These are phyloP conservation scores for Calonectria hongkongensis DNA, from an alignment of 2,329 filamentous ascomycete genomes.

Conservation along the genomic window DNA sequence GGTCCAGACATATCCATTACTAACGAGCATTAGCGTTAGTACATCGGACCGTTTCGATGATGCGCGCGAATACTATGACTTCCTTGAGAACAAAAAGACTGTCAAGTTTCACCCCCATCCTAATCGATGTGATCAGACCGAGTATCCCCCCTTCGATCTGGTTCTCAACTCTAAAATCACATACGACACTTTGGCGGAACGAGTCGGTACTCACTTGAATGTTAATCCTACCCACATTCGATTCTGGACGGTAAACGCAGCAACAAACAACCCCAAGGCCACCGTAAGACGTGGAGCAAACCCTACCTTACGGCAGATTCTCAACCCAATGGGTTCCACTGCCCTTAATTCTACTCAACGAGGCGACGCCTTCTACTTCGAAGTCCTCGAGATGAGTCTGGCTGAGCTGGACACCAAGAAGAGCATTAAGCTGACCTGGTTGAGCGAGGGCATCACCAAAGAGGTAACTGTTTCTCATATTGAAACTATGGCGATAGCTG, in stretches of 20 bases:
- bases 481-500: background rate
- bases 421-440: slow-evolving; percentile 86
- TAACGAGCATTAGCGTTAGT: slow-evolving; percentile 48
- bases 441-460: slow-evolving; percentile 93
- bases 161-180: slow-evolving; percentile 90
- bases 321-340: slow-evolving; percentile 81
- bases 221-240: slow-evolving; percentile 91
- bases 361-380: slow-evolving; percentile 89
- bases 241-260: slow-evolving; percentile 89
- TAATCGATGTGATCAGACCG: slow-evolving; percentile 70
- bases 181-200: slow-evolving; percentile 90
- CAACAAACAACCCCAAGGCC: slow-evolving; percentile 84
- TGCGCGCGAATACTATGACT: slow-evolving; percentile 93
- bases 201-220: slow-evolving; percentile 85
- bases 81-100: slow-evolving; percentile 87
- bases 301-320: slow-evolving; percentile 85
- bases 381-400: slow-evolving; percentile 94
- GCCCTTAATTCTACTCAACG: slow-evolving; percentile 83
- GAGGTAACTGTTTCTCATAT: slow-evolving; percentile 73
- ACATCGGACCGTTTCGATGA: slow-evolving; percentile 77
- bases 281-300: slow-evolving; percentile 83
- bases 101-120: slow-evolving; percentile 86
- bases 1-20: background rate
- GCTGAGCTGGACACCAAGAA: slow-evolving; percentile 96
- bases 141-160: slow-evolving; percentile 82